Base-by-base conservation (phyloP, 1,284 basidiomycete genomes). In the Pseudozyma thailandica region DNA sequence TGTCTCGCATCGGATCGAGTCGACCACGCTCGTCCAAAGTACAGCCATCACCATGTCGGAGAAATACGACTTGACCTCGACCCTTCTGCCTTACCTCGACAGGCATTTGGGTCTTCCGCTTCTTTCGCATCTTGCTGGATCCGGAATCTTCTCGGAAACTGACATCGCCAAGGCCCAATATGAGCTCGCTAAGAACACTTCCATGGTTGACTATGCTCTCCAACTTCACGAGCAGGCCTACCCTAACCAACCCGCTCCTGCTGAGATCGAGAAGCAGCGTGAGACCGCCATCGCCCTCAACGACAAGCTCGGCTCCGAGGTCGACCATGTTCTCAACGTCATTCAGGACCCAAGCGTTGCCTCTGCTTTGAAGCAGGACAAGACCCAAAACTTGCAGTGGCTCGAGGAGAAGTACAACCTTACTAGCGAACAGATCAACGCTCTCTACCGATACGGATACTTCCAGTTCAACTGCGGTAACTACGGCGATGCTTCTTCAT, bases 401-500 rank as follows among this genome's bases (percentile, higher is more conserved):
- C 88, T 98, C 80, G 92, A 93, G 85, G 92, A 95, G 59, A 90
- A 96, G 83, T 95, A 95, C 86, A 88, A 89, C 92, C 89, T 98
- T 66, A 94, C 91, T 26, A 86, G 92, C 58, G 93, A 96, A 65
- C 92, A 97, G 88, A 96, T 98, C 84, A 92, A 91, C 49, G 92
- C 92, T 2, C 87, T 98, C 9, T 98, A 98, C 87, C 93, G 93
- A 85, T 98, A 95, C 84, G 96, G 95, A 56, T 91, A 98, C 83
- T 98, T 94, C 87, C 94, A 96, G 85, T 98, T 93, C 86, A 93
- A 94, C 31, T 93, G 93, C 82, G 95, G 96, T 55, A 93, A 94
- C 84, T 98, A 98, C 87, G 91, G 89, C 74, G 92, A 92, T 64
- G 94, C 96, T 20, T 93, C 94, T 51, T 94, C 97, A 84, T 98